Evolutionary conservation across 129 eudicot genomes (phyloP).

Genomic region (Ambrosia artemisiifolia): DNA sequence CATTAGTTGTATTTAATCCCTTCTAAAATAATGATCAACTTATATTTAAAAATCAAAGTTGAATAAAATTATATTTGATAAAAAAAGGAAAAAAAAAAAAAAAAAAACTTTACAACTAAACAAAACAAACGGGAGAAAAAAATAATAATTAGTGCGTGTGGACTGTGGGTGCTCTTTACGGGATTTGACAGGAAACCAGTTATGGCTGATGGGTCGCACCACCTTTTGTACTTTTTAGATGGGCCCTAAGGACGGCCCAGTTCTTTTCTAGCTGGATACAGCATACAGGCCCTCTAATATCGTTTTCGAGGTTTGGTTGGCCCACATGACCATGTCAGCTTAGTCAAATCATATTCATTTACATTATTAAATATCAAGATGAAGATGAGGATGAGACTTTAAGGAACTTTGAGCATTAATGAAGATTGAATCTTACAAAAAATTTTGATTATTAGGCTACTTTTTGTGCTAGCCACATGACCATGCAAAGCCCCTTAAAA

Average conservation of each 20-base stretch:
- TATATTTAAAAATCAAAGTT: background rate
- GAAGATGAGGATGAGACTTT: background rate
- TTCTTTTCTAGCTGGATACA: constrained; percentile 31
- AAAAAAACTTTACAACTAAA: background rate
- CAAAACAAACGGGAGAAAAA: background rate
- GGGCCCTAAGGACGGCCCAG: constrained; percentile 27
- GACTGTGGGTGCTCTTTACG: constrained; percentile 8
- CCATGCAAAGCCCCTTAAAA: too few species aligned
- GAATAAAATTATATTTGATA: background rate
- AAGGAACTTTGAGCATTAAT: background rate
- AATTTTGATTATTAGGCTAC: too few species aligned
- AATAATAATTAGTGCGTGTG: constrained; percentile 9
- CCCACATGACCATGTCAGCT: constrained; percentile 8
- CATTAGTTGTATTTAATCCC: too few species aligned
- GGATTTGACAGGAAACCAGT: constrained; percentile 33
- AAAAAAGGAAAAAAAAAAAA: background rate
- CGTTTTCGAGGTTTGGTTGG: constrained; percentile 15
- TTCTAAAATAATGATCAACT: background rate
- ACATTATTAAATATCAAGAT: background rate
- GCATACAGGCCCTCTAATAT: constrained; percentile 24
- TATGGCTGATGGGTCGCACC: constrained; percentile 30
- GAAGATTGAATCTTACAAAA: background rate
- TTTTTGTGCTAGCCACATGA: too few species aligned
- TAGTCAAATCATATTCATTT: constrained; percentile 29
- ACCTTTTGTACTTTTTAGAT: constrained; percentile 24